Conservation (phyloP, 2,329 filamentous ascomycete genomes). For the Pleurostoma richardsiae region DNA sequence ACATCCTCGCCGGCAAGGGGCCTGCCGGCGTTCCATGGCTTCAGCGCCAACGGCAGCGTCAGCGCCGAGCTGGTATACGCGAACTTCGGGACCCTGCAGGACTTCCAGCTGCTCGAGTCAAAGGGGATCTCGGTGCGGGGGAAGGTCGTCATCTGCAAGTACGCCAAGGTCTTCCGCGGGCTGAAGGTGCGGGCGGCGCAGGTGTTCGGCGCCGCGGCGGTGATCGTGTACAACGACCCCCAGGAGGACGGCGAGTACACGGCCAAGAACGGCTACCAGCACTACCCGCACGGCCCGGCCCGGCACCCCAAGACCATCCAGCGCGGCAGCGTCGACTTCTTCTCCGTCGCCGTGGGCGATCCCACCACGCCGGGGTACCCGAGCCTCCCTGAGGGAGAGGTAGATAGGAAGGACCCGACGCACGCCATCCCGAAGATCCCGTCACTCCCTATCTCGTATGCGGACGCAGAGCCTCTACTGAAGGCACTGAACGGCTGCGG, state of each 20-base stretch:
- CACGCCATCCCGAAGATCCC: constrained; percentile 42
- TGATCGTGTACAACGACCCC: constrained; percentile 65
- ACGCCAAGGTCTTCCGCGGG: constrained; percentile 65
- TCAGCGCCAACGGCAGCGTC: constrained; percentile 66
- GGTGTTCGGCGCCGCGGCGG: constrained; percentile 64
- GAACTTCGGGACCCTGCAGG: constrained; percentile 65
- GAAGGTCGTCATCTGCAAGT: constrained; percentile 66
- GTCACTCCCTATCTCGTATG: constrained; percentile 67
- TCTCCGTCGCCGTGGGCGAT: constrained; percentile 45
- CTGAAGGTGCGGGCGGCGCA: constrained; percentile 69
- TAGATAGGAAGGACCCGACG: constrained; percentile 53
- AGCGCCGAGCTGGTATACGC: constrained; percentile 58
- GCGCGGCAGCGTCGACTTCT: constrained; percentile 63
- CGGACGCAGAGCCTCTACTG: constrained; percentile 63
- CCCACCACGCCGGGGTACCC: constrained; percentile 72
- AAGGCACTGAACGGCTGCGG: constrained; percentile 65
- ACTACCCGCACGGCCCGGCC: constrained; percentile 66
- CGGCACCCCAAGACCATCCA: constrained; percentile 67
- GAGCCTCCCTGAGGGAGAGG: constrained; percentile 56
- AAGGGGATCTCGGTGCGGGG: constrained; percentile 32
- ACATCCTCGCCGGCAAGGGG: constrained; percentile 56
- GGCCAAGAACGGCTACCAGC: constrained; percentile 57
- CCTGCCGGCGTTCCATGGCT: constrained; percentile 69
- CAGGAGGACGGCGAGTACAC: constrained; percentile 65
- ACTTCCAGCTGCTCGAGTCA: constrained; percentile 62